Conservation (phyloP, 768 basidiomycete genomes). For the Amanita fuliginea region DNA sequence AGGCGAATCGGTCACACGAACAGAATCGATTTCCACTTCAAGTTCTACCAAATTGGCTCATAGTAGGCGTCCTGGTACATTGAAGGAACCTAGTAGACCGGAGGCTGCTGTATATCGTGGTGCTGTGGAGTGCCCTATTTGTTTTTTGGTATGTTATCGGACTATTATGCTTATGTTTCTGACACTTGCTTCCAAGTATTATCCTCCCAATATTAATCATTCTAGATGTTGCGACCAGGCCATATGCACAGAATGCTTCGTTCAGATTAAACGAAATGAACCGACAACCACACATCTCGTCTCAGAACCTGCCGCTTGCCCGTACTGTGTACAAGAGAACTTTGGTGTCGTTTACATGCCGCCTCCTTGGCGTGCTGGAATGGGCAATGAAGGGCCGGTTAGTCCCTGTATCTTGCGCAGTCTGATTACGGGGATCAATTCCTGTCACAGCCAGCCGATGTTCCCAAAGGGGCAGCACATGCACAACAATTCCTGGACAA, state of each 20-base stretch:
- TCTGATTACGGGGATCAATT: conserved; percentile 4
- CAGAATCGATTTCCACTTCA: conserved; percentile 27
- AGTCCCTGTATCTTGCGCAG: conserved; percentile 15
- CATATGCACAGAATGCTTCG: conserved; percentile 98
- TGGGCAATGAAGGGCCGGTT: conserved; percentile 64
- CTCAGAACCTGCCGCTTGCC: conserved; percentile 94
- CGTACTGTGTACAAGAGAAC: conserved; percentile 95
- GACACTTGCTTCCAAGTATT: conserved; percentile 56
- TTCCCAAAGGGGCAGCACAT: conserved; percentile 26
- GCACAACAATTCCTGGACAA: conserved; percentile 26
- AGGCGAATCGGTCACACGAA: conserved; percentile 33
- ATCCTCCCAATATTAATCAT: conserved; percentile 93
- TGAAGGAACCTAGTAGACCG: conserved; percentile 59
- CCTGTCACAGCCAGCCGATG: conserved; percentile 29
- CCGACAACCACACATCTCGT: conserved; percentile 92
- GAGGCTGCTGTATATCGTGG: conserved; percentile 78
- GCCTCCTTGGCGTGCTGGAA: conserved; percentile 72
- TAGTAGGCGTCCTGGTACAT: conserved; percentile 40
- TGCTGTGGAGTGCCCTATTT: conserved; percentile 94
- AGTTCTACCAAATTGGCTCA: conserved; percentile 26
- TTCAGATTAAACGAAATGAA: conserved; percentile 95
- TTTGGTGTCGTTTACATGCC: conserved; percentile 88
- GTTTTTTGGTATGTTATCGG: conserved; percentile 71
- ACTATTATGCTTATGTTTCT: conserved; percentile 15
- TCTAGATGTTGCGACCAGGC: conserved; percentile 98